Base-by-base conservation (phyloP, 108 stramenopile genomes). In the Cyclotella choctawhatcheeana region DNA sequence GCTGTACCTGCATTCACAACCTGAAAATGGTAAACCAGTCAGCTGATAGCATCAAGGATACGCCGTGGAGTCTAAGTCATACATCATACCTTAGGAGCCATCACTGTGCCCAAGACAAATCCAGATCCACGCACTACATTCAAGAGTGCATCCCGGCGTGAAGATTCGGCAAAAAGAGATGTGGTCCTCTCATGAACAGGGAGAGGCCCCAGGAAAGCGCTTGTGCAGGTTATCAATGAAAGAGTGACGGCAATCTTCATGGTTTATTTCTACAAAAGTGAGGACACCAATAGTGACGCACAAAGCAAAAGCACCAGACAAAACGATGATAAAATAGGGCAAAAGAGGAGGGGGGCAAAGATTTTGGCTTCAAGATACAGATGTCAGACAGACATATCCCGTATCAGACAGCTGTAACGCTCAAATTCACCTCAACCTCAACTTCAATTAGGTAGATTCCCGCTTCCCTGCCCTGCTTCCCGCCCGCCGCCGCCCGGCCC, bases 1-100 rank as follows among this genome's bases (percentile, higher is more conserved):
- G 66, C 73, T 18, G 73, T 74, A 1, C 78, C 72, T 8, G 53
- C 26, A 27, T 25, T 29, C 10, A 22, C 3, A 22, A 27, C 13
- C n/a, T n/a, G n/a, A n/a, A 22, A 26, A 16, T 58, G 37, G 37
- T 6, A 40, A 40, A 12, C 37, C 37, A 12, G n/a, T n/a, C n/a
- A n/a, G n/a, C n/a, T n/a, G n/a, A n/a, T n/a, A n/a, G n/a, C n/a
- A n/a, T n/a, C n/a, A n/a, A n/a, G n/a, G n/a, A n/a, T n/a, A n/a
- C n/a, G n/a, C n/a, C n/a, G n/a, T n/a, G n/a, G n/a, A n/a, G n/a
- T n/a, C n/a, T n/a, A n/a, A n/a, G n/a, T n/a, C n/a, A n/a, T n/a
- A n/a, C n/a, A n/a, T n/a, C n/a, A n/a, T n/a, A 40, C 37, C 37
- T 40, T 40, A 12, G 48, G 48, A 50, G 6, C 17, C 27, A 40